A percentile compares a stretch with the other conserved stretches of the same genome.
phyloP scores from a whole-genome alignment of 805 yeast species.

The Hanseniaspora hatyaiensis region DNA sequence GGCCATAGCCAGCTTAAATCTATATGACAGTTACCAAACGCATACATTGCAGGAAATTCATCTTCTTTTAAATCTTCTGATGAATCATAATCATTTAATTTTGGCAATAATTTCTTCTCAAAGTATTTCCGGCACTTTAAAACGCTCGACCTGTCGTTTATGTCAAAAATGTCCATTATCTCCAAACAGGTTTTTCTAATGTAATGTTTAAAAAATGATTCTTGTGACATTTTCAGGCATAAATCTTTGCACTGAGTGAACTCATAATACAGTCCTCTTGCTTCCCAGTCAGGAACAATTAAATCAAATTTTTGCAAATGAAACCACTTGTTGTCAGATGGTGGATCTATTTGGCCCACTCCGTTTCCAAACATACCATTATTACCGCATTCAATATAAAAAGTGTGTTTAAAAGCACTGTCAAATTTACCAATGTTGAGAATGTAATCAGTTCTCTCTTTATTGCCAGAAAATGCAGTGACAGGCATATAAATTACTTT shows the following conservation, averaged over 20 bases:
- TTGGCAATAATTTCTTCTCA: conserved; percentile 47
- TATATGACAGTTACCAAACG: conserved; percentile 89
- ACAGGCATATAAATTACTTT: conserved; percentile 37
- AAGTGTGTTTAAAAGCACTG: conserved; percentile 47
- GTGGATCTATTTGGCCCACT: conserved; percentile 48
- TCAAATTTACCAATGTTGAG: conserved; percentile 21
- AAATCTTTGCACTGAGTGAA: conserved; percentile 86
- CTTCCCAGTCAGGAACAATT: conserved; percentile 68
- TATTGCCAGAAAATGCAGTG: conserved; percentile 73
- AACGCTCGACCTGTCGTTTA: conserved; percentile 47
- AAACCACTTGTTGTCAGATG: conserved; percentile 63
- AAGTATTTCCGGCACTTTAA: conserved; percentile 57
- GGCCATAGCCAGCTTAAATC: conserved; percentile 99
- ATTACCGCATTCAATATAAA: conserved; percentile 82
- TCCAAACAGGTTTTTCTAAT: conserved; percentile 71
- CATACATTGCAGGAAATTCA: conserved; percentile 51
- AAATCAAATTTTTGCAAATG: conserved; percentile 59
- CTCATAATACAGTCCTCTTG: conserved; percentile 66
- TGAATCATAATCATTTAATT: conserved; percentile 46
- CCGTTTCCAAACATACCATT: conserved; percentile 89
- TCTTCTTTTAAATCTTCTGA: conserved; percentile 40
- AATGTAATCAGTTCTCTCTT: conserved; percentile 60
- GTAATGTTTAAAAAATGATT: conserved; percentile 69
- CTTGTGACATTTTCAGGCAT: conserved; percentile 69
- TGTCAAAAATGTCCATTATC: conserved; percentile 77